Evolutionary conservation across 805 yeast species (phyloP).

Genomic region (Jamesozyma spencerorum): DNA sequence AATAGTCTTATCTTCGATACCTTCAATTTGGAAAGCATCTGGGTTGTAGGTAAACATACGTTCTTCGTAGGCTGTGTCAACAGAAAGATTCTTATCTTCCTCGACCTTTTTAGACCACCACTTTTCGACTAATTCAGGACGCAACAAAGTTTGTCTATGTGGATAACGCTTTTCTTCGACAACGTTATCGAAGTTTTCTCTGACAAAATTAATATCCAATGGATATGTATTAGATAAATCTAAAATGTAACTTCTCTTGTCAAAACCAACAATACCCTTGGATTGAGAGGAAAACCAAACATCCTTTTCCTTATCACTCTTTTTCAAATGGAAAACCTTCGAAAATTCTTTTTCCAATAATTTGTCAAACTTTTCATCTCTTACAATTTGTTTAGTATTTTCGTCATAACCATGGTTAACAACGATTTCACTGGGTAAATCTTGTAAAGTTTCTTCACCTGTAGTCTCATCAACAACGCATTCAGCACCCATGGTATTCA

Average conservation of each 20-base stretch:
- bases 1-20: conserved; percentile 39
- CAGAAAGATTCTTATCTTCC: conserved; percentile 17
- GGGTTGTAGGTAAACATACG: conserved; percentile 59
- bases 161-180: conserved; percentile 55
- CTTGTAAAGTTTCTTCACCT: conserved; percentile 32
- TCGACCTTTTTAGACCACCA: conserved; percentile 76
- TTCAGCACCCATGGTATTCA: conserved; percentile 33
- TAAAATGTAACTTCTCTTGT: conserved; percentile 72
- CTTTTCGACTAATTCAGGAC: conserved; percentile 82
- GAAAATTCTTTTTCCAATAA: conserved; percentile 50
- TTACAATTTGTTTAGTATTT: conserved; percentile 41
- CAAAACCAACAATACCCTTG: conserved; percentile 80
- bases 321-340: conserved; percentile 68
- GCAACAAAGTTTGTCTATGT: conserved; percentile 65
- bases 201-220: conserved; percentile 68
- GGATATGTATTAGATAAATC: conserved; percentile 83
- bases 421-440: conserved; percentile 34
- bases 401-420: conserved; percentile 72
- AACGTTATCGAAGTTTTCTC: conserved; percentile 38
- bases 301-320: conserved; percentile 27
- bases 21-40: conserved; percentile 53
- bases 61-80: conserved; percentile 33
- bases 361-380: conserved; percentile 44
- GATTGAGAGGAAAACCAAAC: conserved; percentile 65
- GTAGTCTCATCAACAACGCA: conserved; percentile 34